Evolutionary conservation across 2,329 filamentous ascomycete species (phyloP).

Genomic region (Sporothrix brunneoviolacea): DNA sequence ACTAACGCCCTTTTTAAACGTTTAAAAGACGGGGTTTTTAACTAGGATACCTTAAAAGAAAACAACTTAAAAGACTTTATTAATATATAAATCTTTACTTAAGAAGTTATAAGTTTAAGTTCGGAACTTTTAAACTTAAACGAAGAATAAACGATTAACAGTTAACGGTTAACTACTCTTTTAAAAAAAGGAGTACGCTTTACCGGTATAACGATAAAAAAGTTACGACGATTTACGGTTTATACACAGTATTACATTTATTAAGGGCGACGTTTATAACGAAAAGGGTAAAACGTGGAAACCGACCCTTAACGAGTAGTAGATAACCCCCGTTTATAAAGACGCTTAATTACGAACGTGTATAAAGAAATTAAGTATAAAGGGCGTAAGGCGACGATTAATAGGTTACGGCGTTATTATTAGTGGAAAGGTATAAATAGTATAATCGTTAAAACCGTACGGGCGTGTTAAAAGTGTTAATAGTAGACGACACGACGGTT

Average conservation of each 20-base stretch:
- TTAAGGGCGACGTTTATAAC: too few relatives aligned
- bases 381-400: not conserved
- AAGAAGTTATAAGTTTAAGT: not conserved
- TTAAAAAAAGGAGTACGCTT: not conserved
- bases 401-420: not conserved
- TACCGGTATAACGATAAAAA: not conserved
- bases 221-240: too few relatives aligned
- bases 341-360: not conserved
- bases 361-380: not conserved
- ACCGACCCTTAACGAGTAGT: too few relatives aligned
- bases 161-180: too few relatives aligned
- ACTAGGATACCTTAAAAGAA: not conserved
- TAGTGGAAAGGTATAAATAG: too few relatives aligned
- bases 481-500: too few relatives aligned
- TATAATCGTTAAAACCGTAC: not conserved
- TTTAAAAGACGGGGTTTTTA: too few relatives aligned
- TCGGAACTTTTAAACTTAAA: not conserved
- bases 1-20: not conserved
- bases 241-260: too few relatives aligned
- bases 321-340: too few relatives aligned
- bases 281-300: too few relatives aligned
- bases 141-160: not conserved
- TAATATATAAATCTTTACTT: not conserved
- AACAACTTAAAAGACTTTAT: not conserved
- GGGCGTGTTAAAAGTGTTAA: not conserved